Conservation (phyloP, 495 filamentous ascomycete species). For the Aspergillus panamensis region DNA sequence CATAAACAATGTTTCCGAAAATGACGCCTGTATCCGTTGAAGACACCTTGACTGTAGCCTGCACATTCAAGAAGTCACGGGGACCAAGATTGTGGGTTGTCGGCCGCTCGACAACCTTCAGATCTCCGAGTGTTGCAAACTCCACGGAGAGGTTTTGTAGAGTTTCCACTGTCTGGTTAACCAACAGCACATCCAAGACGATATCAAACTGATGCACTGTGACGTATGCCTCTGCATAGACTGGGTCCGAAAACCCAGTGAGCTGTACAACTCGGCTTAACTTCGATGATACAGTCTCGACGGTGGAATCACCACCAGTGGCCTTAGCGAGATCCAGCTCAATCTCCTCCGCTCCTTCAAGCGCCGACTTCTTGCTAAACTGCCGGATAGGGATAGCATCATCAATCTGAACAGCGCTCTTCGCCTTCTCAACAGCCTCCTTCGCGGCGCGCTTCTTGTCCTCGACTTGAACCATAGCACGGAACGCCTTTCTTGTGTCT, state of each 20-base stretch:
- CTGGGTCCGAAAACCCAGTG: conserved; percentile 96
- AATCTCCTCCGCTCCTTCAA: conserved; percentile 78
- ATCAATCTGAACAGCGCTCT: conserved; percentile 91
- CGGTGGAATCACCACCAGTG: conserved; percentile 79
- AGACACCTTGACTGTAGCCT: conserved; percentile 98
- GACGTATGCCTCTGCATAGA: conserved; percentile 97
- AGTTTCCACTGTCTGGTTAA: conserved; percentile 97
- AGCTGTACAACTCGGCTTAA: conserved; percentile 94
- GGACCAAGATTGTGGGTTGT: conserved; percentile 93
- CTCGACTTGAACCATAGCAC: conserved; percentile 96
- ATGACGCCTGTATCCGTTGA: conserved; percentile 99
- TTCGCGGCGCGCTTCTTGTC: conserved; percentile 95
- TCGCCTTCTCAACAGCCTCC: conserved; percentile 86
- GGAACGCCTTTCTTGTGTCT: conserved; percentile 94
- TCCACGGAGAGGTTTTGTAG: conserved; percentile 96
- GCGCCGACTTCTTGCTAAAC: conserved; percentile 84
- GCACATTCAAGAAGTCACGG: conserved; percentile 95
- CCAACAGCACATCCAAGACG: conserved; percentile 91
- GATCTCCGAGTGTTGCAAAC: conserved; percentile 94
- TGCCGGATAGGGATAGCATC: conserved; percentile 92
- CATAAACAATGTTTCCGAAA: conserved; percentile 98
- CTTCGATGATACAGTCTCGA: conserved; percentile 87
- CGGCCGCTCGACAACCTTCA: conserved; percentile 96
- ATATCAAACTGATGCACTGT: conserved; percentile 99
- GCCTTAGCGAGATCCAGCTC: conserved; percentile 91